A percentile compares a stretch with the other conserved stretches of the same genome.
These are phyloP conservation scores for Kwoniella dendrophila DNA, from an alignment of 768 basidiomycete species.

Conservation along the genomic window DNA sequence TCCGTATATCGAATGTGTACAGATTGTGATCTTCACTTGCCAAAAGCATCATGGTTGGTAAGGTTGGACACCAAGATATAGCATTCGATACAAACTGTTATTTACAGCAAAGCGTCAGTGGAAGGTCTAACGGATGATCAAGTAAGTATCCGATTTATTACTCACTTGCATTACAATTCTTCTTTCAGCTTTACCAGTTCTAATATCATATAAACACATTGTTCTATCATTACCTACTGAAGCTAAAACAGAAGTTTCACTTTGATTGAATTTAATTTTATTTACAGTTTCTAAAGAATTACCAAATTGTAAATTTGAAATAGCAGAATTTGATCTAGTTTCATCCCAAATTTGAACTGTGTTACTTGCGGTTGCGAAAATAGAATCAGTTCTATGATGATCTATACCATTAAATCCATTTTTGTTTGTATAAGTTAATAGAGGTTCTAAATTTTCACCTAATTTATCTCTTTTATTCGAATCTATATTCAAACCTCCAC, in stretches of 20 bases:
- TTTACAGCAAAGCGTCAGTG: background rate
- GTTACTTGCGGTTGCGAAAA: constrained; percentile 92
- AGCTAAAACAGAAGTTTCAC: constrained; percentile 91
- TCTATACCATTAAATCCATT: constrained; percentile 92
- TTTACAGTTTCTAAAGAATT: constrained; percentile 86
- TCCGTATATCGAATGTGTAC: constrained; percentile 94
- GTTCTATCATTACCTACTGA: constrained; percentile 93
- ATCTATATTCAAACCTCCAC: constrained; percentile 52
- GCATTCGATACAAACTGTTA: constrained; percentile 85
- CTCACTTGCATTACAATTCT: constrained; percentile 83
- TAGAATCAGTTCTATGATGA: constrained; percentile 82
- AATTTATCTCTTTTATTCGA: constrained; percentile 37
- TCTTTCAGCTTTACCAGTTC: constrained; percentile 93
- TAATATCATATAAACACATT: constrained; percentile 92
- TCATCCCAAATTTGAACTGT: constrained; percentile 98
- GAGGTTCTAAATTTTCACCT: constrained; percentile 60
- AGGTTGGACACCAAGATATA: constrained; percentile 92
- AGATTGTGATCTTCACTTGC: constrained; percentile 99
- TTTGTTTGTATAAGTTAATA: constrained; percentile 81
- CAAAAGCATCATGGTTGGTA: constrained; percentile 84
- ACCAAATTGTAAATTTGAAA: constrained; percentile 83
- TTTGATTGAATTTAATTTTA: constrained; percentile 86
- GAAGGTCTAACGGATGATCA: background rate
- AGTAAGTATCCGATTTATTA: no score
- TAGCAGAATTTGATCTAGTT: constrained; percentile 82